These are phyloP conservation scores for Atkinsonella hypoxylon DNA, from an alignment of 2,329 filamentous ascomycete species.

Conservation along the genomic window DNA sequence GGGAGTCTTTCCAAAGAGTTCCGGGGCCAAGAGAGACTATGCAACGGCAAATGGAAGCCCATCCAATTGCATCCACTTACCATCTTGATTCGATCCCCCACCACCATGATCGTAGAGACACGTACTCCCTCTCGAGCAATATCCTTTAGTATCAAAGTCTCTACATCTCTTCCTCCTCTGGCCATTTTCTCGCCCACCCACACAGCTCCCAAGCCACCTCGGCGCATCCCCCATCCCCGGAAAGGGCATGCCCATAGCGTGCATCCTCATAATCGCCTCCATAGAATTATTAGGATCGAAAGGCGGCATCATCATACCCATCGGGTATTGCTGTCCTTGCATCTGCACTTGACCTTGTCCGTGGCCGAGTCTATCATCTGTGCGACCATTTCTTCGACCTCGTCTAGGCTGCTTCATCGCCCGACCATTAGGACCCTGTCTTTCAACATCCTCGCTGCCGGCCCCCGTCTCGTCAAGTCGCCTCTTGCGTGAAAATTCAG, in stretches of 20 bases:
- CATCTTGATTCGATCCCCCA: constrained; percentile 11
- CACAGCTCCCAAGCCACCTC: constrained; percentile 5
- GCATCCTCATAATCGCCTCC: constrained; percentile 49
- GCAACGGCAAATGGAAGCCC: too few relatives aligned
- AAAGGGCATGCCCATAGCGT: constrained; percentile 38
- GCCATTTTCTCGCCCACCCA: constrained; percentile 13
- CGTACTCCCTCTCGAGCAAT: constrained; percentile 52
- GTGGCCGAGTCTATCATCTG: constrained; percentile 10
- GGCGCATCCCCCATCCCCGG: constrained; percentile 27
- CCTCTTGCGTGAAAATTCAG: constrained; percentile 21
- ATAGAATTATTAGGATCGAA: constrained; percentile 51
- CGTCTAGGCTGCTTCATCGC: constrained; percentile 49
- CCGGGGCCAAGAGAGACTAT: too few relatives aligned
- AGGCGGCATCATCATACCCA: constrained; percentile 19
- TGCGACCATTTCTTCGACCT: constrained; percentile 26
- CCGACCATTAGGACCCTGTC: constrained; percentile 17
- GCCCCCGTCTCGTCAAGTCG: constrained; percentile 21
- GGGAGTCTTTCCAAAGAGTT: background rate
- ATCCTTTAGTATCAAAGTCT: constrained; percentile 63
- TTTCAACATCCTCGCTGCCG: background rate
- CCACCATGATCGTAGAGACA: constrained; percentile 58
- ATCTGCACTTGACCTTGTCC: background rate
- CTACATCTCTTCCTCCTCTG: constrained; percentile 39
- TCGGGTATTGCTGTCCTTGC: constrained; percentile 9
- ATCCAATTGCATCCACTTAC: constrained; percentile 10